A percentile compares a stretch with the other conserved stretches of the same genome.
Evolutionary conservation across 169 alveolate species (phyloP).

Genomic region (Theileria equi): DNA sequence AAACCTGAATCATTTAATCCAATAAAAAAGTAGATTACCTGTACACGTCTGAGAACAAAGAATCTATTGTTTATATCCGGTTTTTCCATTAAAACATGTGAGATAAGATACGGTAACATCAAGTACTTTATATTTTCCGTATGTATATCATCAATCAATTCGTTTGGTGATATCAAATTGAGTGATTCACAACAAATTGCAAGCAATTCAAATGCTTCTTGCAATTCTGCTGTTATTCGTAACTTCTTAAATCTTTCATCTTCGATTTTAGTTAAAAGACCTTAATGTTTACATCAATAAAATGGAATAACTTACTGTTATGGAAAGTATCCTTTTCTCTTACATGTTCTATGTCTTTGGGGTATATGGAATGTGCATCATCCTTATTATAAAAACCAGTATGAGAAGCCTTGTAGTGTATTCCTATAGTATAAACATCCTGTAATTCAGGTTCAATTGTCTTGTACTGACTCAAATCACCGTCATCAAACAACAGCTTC

Average conservation of each 20-base stretch:
- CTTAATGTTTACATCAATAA: no score
- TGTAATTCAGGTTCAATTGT: conserved; percentile 25
- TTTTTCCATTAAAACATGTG: conserved; percentile 46
- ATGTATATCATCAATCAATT: conserved; percentile 39
- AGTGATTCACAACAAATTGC: conserved; percentile 18
- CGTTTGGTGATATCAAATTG: conserved; percentile 27
- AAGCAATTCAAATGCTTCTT: conserved; percentile 34
- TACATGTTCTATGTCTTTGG: no score
- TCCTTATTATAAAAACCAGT: no score
- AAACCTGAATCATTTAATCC: conserved; percentile 7
- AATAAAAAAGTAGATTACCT: background rate
- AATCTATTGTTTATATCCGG: conserved; percentile 37
- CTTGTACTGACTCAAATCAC: conserved; percentile 7
- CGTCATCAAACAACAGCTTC: conserved; percentile 34
- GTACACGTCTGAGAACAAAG: conserved; percentile 9
- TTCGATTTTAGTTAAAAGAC: background rate
- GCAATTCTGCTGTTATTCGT: conserved; percentile 7
- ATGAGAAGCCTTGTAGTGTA: no score
- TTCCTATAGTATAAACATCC: no score
- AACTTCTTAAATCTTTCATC: conserved; percentile 22
- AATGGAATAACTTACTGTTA: no score
- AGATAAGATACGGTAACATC: conserved; percentile 43
- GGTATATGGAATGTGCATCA: no score
- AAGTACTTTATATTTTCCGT: conserved; percentile 51
- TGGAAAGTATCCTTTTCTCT: no score